A percentile compares a stretch with the other conserved stretches of the same genome.
These are phyloP conservation scores for Dioscorea cayenensis DNA, from an alignment of 116 monocot species.

Conservation along the genomic window DNA sequence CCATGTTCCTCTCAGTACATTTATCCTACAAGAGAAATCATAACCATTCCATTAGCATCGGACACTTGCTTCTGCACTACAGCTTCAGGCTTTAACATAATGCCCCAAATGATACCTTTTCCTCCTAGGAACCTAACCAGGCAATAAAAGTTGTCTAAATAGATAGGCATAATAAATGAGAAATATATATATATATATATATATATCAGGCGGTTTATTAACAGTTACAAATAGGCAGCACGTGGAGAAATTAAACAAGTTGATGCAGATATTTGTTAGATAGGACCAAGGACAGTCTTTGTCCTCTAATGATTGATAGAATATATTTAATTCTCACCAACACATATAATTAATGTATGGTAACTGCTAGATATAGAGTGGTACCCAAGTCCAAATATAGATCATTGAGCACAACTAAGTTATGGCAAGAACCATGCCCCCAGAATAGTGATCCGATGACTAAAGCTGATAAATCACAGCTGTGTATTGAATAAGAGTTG, in stretches of 20 bases:
- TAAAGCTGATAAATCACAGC: background rate
- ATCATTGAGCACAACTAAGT: background rate
- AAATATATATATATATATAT: too few species aligned
- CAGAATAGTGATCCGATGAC: background rate
- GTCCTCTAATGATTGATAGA: background rate
- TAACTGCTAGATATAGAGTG: background rate
- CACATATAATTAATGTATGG: background rate
- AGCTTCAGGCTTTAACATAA: background rate
- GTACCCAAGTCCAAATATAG: background rate
- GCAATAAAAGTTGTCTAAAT: background rate
- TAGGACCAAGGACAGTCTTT: background rate
- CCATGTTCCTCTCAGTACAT: background rate
- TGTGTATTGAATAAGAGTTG: background rate
- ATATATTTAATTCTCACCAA: background rate
- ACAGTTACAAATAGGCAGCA: background rate
- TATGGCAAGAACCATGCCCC: background rate
- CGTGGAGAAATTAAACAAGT: background rate
- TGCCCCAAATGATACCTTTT: background rate
- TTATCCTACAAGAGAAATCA: background rate
- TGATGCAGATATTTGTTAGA: background rate
- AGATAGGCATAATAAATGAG: background rate
- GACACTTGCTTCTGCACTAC: background rate
- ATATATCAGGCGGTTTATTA: background rate
- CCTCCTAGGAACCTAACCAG: background rate
- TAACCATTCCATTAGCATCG: background rate